Percentiles rank a stretch among this genome's conserved stretches.
These are phyloP conservation scores for Populus tomentosa DNA, from an alignment of 441 rosid species.

Conservation along the genomic window DNA sequence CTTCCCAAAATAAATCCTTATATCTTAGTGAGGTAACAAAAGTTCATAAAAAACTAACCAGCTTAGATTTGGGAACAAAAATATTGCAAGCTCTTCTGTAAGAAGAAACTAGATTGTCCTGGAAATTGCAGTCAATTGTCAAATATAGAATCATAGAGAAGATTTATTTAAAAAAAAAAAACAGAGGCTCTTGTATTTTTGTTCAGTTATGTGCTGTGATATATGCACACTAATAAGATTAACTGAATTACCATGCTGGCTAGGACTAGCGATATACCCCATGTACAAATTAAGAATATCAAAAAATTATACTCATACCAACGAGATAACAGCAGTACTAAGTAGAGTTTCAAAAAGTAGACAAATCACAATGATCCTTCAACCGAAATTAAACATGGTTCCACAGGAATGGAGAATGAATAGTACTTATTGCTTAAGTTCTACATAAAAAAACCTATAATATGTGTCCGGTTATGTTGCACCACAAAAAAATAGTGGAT, in stretches of 20 bases:
- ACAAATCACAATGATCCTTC: neutral
- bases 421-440: neutral
- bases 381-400: neutral
- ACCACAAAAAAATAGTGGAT: neutral
- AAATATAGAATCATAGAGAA: slow-evolving; percentile 8
- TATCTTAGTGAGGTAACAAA: neutral
- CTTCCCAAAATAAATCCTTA: slow-evolving; percentile 1
- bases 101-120: slow-evolving; percentile 46
- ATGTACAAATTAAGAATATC: too few relatives aligned
- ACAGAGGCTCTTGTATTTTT: neutral
- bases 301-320: neutral
- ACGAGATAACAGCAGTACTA: neutral
- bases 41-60: slow-evolving; percentile 30
- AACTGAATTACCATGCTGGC: neutral
- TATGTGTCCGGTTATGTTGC: neutral
- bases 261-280: neutral
- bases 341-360: neutral
- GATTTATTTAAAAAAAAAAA: neutral
- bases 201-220: neutral
- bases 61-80: slow-evolving; percentile 34
- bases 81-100: slow-evolving; percentile 49
- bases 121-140: slow-evolving; percentile 20
- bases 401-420: neutral
- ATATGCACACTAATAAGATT: neutral
- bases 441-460: too few relatives aligned